Percentiles rank a stretch among this genome's conserved stretches.
phyloP scores from a whole-genome alignment of 345 rosid genomes.

The Reutealis trisperma region DNA sequence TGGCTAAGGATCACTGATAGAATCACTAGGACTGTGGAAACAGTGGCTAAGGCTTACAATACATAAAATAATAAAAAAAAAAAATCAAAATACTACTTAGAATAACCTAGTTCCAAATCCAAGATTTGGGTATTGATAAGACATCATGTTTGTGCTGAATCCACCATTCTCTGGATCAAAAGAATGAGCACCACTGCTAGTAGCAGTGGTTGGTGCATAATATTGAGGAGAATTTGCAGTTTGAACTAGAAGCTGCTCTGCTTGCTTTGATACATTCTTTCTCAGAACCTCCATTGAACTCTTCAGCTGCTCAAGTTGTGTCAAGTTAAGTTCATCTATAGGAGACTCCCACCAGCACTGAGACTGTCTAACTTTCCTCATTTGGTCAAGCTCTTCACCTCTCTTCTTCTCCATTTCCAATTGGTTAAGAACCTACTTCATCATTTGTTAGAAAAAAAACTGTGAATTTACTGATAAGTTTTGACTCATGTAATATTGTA shows the following conservation, averaged over 20 bases:
- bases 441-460: too few species aligned
- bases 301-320: slow-evolving; percentile 42
- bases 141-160: slow-evolving; percentile 16
- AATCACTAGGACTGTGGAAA: too few species aligned
- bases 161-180: slow-evolving; percentile 2
- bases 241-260: slow-evolving; percentile 27
- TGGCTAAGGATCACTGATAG: too few species aligned
- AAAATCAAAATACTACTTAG: neutral
- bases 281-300: slow-evolving; percentile 40
- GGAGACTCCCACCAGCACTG: slow-evolving; percentile 60
- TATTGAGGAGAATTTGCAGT: slow-evolving; percentile 11
- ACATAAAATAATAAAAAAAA: neutral
- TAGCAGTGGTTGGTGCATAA: neutral
- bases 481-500: too few species aligned
- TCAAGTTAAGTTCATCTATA: slow-evolving; percentile 23
- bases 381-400: slow-evolving; percentile 37
- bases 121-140: slow-evolving; percentile 6
- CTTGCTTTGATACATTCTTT: slow-evolving; percentile 37
- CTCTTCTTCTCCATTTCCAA: slow-evolving; percentile 51
- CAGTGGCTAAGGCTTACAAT: too few species aligned
- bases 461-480: too few species aligned
- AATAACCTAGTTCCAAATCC: slow-evolving; percentile 9
- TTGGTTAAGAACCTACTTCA: slow-evolving; percentile 26
- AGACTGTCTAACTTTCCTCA: slow-evolving; percentile 23
- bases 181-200: neutral